A percentile compares a stretch with the other conserved stretches of the same genome.
Evolutionary conservation across 257 asterid species (phyloP).

Genomic region (Cynanchum wilfordii): DNA sequence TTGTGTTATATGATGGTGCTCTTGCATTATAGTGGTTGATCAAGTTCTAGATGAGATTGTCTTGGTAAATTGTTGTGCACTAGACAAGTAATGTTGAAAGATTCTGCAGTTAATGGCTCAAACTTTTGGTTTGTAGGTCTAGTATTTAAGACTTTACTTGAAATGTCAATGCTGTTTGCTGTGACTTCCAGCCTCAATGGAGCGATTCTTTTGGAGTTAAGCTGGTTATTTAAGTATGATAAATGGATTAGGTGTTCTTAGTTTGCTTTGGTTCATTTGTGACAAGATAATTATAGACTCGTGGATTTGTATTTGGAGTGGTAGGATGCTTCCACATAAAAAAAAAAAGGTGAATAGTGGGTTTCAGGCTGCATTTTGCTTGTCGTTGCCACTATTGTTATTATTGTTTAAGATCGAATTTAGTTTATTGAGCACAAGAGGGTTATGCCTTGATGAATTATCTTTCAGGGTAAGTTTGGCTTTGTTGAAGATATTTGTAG

Average conservation of each 20-base stretch:
- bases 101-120: not conserved
- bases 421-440: not conserved
- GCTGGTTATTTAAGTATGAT: not conserved
- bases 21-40: not conserved
- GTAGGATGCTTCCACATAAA: not conserved
- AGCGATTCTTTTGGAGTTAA: not conserved
- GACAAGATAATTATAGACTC: not conserved
- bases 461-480: not conserved
- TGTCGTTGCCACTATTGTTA: not conserved
- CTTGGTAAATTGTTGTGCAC: not conserved
- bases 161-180: not conserved
- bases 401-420: not conserved
- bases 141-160: not conserved
- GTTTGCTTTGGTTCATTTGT: not conserved
- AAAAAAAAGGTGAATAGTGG: not conserved
- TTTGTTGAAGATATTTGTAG: not conserved
- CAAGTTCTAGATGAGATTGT: not conserved
- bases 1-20: not conserved
- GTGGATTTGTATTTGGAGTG: not conserved
- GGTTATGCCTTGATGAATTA: not conserved
- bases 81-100: not conserved
- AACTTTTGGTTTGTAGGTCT: not conserved
- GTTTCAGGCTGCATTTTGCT: not conserved
- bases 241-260: not conserved
- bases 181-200: not conserved